Evolutionary conservation across 805 yeast species (phyloP), one percentile per base, ranked within the genome.

Genomic region (Candida endomychidarum): DNA sequence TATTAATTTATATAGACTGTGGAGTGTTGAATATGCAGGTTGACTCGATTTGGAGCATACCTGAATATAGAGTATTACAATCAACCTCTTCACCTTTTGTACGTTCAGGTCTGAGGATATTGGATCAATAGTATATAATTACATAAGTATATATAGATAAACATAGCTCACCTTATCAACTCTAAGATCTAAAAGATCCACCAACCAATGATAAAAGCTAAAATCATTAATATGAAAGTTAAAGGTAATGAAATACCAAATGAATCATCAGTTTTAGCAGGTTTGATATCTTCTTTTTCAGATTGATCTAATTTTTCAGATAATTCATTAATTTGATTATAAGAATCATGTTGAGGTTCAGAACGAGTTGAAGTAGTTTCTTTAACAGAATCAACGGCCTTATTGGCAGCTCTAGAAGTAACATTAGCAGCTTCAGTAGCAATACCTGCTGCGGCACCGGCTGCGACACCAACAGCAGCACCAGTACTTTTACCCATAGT

Each of bases 121-220:
- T n/a, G n/a, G n/a, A n/a, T n/a, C n/a, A n/a, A n/a, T n/a, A 16
- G 19, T 20, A 34, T 16, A 34, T 24, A 23, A n/a, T 12, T 23
- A 34, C 22, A 34, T 34, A 18, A 4, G 16, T 17, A 28, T 19
- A 34, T 34, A 34, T 22, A 12, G 18, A 15, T 23, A 34, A 6
- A 18, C 28, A 14, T n/a, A 15, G 8, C 33, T 18, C 23, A 8
- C 20, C 4, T 16, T 16, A 22, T 7, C 9, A n/a, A 7, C 6
- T 25, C 15, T 6, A 5, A 27, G 11, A n/a, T 3, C 63, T 68
- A 81, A 53, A 80, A 80, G 51, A 83, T 75, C 60, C 81, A 70
- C 87, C 89, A 84, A 38, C 89, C 91, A 47, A 83, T 63, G 76
- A 66, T 52, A 80, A 86, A 58, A 72, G 74, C 63, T 46, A 67